Base-by-base conservation (phyloP, 176 grass and related monocot species). In the Dactylis glomerata region DNA sequence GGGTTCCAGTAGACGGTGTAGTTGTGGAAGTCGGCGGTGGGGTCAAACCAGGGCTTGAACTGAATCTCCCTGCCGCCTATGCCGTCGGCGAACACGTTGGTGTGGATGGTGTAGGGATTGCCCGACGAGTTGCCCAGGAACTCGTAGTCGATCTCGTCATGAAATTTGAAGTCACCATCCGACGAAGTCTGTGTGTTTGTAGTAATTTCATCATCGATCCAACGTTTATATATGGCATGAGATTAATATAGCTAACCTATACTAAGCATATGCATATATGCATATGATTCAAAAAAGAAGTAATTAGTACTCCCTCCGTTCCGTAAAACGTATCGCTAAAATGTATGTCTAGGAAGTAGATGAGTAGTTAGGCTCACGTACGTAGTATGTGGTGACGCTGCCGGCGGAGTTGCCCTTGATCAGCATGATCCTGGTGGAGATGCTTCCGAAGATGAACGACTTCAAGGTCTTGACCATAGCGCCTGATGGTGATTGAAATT, bases 1-100 rank as follows among this genome's bases (percentile, higher is more conserved):
- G 86, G 87, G 74, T 87, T 97, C 92, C 95, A 97, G 22, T 90
- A 87, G 73, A 98, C 94, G 73, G 95, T 92, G 86, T 97, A 97
- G 83, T 87, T 97, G 88, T 97, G 95, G 86, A 50, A 97, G 73
- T 78, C 95, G 3, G 40, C 11, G 44, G 92, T 92, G 33, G 92
- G 92, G 55, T 97, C 86, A 76, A 97, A 97, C 95, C 92, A 97
- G 4, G 82, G 89, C 33, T 71, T 66, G 83, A 97, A 94, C 73
- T 97, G 91, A 76, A 89, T 78, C 83, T 95, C 82, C 47, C 72
- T 87, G 8, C 65, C 55, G 17, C 92, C 92, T 26, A 85, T 46
- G 51, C 89, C 92, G 79, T 90, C 67, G 15, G 82, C 80, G 71
- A 92, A 94, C 49, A 94, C 79, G 76, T 97, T 97, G 22, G 94